Evolutionary conservation across 306 rosid species (phyloP).

Genomic region (Psophocarpus tetragonolobus): DNA sequence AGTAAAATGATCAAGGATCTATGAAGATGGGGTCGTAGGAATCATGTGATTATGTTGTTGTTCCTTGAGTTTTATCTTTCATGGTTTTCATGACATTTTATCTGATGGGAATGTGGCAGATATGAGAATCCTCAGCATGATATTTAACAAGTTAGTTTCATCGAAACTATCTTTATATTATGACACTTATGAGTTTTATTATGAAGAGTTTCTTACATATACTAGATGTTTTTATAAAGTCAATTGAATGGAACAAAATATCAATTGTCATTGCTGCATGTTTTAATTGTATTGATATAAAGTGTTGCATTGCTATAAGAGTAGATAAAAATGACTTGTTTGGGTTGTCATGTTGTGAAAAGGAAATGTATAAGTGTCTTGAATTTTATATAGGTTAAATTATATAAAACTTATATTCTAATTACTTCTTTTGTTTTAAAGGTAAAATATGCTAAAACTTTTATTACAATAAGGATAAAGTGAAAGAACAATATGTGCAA

Average conservation of each 20-base stretch:
- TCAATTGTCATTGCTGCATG: not conserved
- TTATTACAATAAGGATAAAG: too few species aligned
- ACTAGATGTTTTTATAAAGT: not conserved
- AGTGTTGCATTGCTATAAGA: not conserved
- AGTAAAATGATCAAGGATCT: conserved; percentile 50
- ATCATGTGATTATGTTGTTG: conserved; percentile 54
- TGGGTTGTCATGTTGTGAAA: not conserved
- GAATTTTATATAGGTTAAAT: not conserved
- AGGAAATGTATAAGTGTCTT: not conserved
- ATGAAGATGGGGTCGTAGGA: conserved; percentile 54
- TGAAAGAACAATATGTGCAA: too few species aligned
- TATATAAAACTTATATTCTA: not conserved
- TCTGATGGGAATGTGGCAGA: conserved; percentile 74
- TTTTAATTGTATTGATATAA: not conserved
- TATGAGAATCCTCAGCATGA: conserved; percentile 54
- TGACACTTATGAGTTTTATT: not conserved
- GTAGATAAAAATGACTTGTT: not conserved
- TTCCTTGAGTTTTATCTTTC: conserved; percentile 47
- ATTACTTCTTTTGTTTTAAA: too few species aligned
- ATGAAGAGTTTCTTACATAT: not conserved
- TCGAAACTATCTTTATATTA: not conserved
- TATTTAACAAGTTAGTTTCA: conserved; percentile 65
- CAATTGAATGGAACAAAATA: not conserved
- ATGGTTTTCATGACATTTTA: conserved; percentile 38
- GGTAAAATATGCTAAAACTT: too few species aligned